These are phyloP conservation scores for Astrothelium subdiscretum DNA, from an alignment of 495 filamentous ascomycete genomes.

Conservation along the genomic window DNA sequence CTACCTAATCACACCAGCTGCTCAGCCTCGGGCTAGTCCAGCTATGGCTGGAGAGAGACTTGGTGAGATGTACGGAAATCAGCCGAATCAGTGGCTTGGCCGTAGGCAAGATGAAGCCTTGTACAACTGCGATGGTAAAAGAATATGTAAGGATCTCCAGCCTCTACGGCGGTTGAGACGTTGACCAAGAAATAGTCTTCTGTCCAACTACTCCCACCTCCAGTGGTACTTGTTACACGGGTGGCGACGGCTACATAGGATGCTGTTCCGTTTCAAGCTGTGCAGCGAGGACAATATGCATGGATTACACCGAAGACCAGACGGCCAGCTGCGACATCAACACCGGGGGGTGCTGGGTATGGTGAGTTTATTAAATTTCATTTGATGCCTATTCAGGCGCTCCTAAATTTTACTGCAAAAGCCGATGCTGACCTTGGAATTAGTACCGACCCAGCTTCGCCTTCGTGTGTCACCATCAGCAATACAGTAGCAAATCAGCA, in stretches of 20 bases:
- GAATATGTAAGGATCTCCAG: slow-evolving; percentile 1
- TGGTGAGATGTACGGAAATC: neutral
- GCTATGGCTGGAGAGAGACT: neutral
- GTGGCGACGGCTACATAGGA: slow-evolving; percentile 5
- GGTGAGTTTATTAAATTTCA: neutral
- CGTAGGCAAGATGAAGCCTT: slow-evolving; percentile 3
- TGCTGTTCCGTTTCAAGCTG: slow-evolving; percentile 16
- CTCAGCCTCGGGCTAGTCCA: neutral
- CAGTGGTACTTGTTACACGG: slow-evolving; percentile 14
- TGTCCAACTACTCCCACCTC: slow-evolving; percentile 5
- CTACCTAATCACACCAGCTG: neutral
- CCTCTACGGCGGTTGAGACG: neutral
- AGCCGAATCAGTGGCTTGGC: neutral
- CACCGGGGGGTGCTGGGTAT: slow-evolving; percentile 12
- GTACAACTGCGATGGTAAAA: slow-evolving; percentile 2
- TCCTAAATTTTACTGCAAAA: neutral
- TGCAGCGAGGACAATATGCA: slow-evolving; percentile 11
- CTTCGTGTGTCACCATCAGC: neutral
- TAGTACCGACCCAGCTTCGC: neutral
- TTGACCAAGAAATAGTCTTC: slow-evolving; percentile 1
- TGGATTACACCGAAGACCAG: slow-evolving; percentile 2
- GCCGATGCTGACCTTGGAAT: neutral
- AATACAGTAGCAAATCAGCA: neutral
- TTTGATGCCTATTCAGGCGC: neutral
- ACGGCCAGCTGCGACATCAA: slow-evolving; percentile 9